Base-by-base conservation (phyloP, 305 asterid species). In the Solanum hybrid region DNA sequence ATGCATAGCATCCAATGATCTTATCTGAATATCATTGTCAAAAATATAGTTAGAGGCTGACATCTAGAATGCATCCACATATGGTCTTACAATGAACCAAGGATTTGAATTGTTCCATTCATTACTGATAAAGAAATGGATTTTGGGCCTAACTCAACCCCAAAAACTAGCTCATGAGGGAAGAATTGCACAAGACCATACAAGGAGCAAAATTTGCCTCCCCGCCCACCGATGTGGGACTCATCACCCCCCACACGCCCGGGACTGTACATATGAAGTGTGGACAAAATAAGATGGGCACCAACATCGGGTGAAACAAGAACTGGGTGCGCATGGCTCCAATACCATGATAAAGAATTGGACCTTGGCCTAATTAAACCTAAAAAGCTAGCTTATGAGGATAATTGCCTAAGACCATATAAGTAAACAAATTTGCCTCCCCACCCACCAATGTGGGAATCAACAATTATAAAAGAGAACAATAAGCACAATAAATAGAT, bases 1-100 rank as follows among this genome's bases (percentile, higher is more conserved):
- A 90, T 97, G 99, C 89, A 97, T 98, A 90, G 99, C 96, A 89
- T 95, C 99, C 88, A 97, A 93, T 78, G 99, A 96, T 92, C 98
- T 93, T 94, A 97, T 97, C 99, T 97, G 98, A 92, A 92, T 71
- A 89, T 79, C 89, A 93, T 76, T 86, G 56, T 90, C 89, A 89
- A 86, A 42, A 71, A 89, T 37, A 66, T 90, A 66, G 78, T 87
- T 22, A 88, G 35, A 88, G n/a, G 10, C 51, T 32, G 78, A 51
- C 89, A 46, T 84, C 20, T 84, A 69, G 87, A 51, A 32, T 17
- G 24, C 27, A 84, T 84, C 40, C 87, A 84, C 29, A 46, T 16
- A 46, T 84, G 71, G 40, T 29, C 42, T 16, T 32, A 84, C 20
- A 46, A 84, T 51, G 56, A 84, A 29, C 31, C 87, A 84, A 51